Base-by-base conservation (phyloP, 1,139 yeast genomes). In the Nakaseomyces delphensis region DNA sequence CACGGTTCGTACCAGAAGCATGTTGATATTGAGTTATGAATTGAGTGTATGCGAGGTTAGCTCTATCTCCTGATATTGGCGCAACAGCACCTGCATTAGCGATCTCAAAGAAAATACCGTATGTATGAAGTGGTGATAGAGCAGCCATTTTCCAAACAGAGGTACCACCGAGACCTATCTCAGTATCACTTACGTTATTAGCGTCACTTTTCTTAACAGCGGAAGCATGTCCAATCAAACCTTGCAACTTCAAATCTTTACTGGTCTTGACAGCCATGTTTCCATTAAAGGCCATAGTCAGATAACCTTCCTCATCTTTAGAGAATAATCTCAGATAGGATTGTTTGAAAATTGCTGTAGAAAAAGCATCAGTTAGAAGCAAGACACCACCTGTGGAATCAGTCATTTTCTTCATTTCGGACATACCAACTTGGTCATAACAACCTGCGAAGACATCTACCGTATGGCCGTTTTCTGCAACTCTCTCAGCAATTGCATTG, bases 361-460 rank as follows among this genome's bases (percentile, higher is more conserved):
- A 87, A 69, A 93, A 93, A 5, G 98, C 93, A 71, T 91, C 99
- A 2, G 95, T 75, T 54, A 91, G 76, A 43, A 93, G 78, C 59
- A 93, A 71, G 28, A 84, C 83, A 66, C 99, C 99, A 55, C 98
- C 98, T 23, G 98, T 91, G 55, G 77, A 72, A 67, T 86, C 85
- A 47, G 95, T 76, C 56, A 93, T 70, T 47, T 83, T 74, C 66
- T 86, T 85, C 97, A 91, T 91, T 69, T 91, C 99, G 55, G 83
- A 81, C 76, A 91, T 81, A 63, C 99, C 99, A 51, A 89, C 84
- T 71, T 91, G 98, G 67, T 91, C 99, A 63, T 87, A 89, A 68
- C 96, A 87, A 48, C 98, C 98, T 31, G 95, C 97, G 67, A 87
- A 89, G 42, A 93, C 77, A 66, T 91, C 98, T 43, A 91, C 79